phyloP scores from a whole-genome alignment of 2,329 filamentous ascomycete genomes.

The Apiospora saccharicola region DNA sequence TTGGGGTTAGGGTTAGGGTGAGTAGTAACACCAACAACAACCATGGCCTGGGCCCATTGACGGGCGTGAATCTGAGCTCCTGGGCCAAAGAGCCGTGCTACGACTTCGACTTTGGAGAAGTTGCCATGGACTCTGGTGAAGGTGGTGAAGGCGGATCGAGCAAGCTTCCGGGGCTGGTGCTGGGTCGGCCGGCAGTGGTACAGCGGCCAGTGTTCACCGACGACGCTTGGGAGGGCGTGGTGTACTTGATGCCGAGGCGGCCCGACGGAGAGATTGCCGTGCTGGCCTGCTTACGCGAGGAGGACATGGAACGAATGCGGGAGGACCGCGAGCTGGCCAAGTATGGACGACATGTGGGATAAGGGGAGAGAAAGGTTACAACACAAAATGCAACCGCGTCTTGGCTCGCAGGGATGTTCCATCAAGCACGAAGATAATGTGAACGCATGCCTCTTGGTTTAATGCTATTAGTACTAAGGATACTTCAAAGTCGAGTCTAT shows the following conservation, averaged over 20 bases:
- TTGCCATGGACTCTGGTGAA: too few species aligned
- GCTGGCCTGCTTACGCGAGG: constrained; percentile 53
- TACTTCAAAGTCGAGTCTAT: not conserved
- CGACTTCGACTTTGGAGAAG: constrained; percentile 52
- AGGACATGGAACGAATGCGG: constrained; percentile 54
- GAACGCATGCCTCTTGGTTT: too few species aligned
- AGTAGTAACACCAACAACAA: constrained; percentile 40
- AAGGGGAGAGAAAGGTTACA: constrained; percentile 14
- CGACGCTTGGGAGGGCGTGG: constrained; percentile 51
- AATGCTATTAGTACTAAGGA: not conserved
- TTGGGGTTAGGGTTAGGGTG: too few species aligned
- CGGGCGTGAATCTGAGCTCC: constrained; percentile 60
- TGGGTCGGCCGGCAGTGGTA: constrained; percentile 56
- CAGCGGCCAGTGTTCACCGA: constrained; percentile 53
- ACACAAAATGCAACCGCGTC: too few species aligned
- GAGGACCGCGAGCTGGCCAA: constrained; percentile 50
- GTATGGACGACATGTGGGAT: constrained; percentile 48
- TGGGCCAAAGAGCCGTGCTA: constrained; percentile 58
- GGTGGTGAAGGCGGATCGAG: not conserved
- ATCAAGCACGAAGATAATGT: too few species aligned
- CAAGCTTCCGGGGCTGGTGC: constrained; percentile 30
- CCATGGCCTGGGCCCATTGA: constrained; percentile 41
- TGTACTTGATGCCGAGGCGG: constrained; percentile 57
- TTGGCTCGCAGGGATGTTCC: too few species aligned
- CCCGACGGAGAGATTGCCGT: constrained; percentile 52